Evolutionary conservation across 108 stramenopile species (phyloP).

Genomic region (Stephanodiscus triporus): DNA sequence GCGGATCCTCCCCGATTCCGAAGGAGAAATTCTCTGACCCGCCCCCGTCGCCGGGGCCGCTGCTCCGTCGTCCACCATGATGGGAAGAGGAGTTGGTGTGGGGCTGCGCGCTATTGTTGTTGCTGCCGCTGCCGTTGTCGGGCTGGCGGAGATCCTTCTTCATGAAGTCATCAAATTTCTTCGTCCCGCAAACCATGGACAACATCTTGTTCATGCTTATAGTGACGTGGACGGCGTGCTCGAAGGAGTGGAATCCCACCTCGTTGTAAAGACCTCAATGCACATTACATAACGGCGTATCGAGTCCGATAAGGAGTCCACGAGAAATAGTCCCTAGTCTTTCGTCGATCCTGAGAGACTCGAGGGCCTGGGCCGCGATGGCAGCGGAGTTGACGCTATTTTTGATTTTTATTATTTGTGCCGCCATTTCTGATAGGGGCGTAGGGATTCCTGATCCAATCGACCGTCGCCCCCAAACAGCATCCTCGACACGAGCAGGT

Average conservation of each 20-base stretch:
- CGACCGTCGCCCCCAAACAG: neutral
- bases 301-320: constrained; percentile 21
- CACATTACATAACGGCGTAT: constrained; percentile 24
- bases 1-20: constrained; percentile 73
- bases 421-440: no score
- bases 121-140: neutral
- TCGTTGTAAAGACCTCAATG: constrained; percentile 48
- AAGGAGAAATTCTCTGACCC: constrained; percentile 28
- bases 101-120: neutral
- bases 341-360: constrained; percentile 24
- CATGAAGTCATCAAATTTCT: neutral
- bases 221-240: constrained; percentile 66
- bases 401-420: no score
- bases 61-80: no score
- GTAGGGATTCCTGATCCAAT: no score
- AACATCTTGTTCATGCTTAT: constrained; percentile 52
- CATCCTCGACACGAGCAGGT: constrained; percentile 19
- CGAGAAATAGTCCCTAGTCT: constrained; percentile 23
- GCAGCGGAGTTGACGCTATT: neutral
- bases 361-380: neutral
- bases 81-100: neutral
- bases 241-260: constrained; percentile 71
- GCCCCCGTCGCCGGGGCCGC: neutral
- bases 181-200: constrained; percentile 10
- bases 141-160: neutral